A percentile compares a stretch with the other conserved stretches of the same genome.
Conservation (phyloP, 257 asterid genomes). For the Linderniella brevidens region DNA sequence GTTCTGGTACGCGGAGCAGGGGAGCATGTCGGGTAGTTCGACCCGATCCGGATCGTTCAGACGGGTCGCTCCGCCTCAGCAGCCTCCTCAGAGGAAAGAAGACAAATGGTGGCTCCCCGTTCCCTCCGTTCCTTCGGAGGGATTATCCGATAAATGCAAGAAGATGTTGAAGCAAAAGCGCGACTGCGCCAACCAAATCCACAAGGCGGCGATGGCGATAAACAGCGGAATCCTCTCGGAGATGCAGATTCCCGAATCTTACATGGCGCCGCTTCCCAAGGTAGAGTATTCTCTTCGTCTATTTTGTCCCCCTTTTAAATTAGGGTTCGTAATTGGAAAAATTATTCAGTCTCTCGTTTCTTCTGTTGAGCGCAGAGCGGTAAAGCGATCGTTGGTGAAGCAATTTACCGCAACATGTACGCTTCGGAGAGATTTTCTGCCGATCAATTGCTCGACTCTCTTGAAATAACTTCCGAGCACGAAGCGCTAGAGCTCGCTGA, state of each 20-base stretch:
- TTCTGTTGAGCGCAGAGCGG: conserved; percentile 41
- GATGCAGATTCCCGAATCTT: conserved; percentile 75
- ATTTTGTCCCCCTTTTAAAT: neutral
- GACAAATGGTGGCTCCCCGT: conserved; percentile 93
- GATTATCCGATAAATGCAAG: conserved; percentile 47
- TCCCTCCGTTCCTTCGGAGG: conserved; percentile 49
- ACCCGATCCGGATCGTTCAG: conserved; percentile 59
- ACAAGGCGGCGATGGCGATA: conserved; percentile 86
- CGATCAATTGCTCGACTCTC: conserved; percentile 38
- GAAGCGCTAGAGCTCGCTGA: conserved; percentile 85
- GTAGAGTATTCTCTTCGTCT: conserved; percentile 13
- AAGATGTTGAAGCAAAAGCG: conserved; percentile 49
- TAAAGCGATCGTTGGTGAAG: conserved; percentile 68
- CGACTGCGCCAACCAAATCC: conserved; percentile 69
- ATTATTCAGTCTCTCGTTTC: neutral
- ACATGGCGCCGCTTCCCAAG: conserved; percentile 76
- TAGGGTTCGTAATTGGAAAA: neutral
- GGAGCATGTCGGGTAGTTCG: conserved; percentile 50
- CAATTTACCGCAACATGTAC: conserved; percentile 51
- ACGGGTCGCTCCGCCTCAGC: conserved; percentile 40
- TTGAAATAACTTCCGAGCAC: conserved; percentile 52
- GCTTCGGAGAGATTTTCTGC: conserved; percentile 50
- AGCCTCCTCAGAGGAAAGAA: conserved; percentile 43
- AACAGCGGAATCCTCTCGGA: conserved; percentile 63
- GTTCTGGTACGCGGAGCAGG: conserved; percentile 82